Percentiles rank a stretch among this genome's conserved stretches.
Conservation (phyloP, 768 basidiomycete species). For the Myochromella boudieri region DNA sequence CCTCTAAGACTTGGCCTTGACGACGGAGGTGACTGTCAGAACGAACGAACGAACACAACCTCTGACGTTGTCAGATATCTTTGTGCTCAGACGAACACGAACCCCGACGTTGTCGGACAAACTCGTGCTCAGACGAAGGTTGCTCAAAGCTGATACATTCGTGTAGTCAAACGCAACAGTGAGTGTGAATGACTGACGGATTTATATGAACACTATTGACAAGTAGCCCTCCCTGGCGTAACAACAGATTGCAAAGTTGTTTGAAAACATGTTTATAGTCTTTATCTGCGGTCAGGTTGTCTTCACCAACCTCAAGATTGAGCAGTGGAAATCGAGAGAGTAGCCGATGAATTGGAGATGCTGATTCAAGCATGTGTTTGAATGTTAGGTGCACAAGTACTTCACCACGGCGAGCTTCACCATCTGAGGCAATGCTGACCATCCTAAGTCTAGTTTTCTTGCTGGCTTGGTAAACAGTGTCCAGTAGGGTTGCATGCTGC, state of each 20-base stretch:
- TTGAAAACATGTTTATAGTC: constrained; percentile 36
- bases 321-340: constrained; percentile 22
- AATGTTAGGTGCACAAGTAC: constrained; percentile 25
- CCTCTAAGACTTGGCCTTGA: no score
- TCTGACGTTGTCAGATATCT: no score
- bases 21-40: no score
- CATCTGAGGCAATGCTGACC: constrained; percentile 28
- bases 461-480: constrained; percentile 10
- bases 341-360: constrained; percentile 24
- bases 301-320: constrained; percentile 26
- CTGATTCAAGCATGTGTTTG: constrained; percentile 12
- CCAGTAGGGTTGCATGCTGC: constrained; percentile 20
- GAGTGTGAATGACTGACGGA: constrained; percentile 18
- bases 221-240: constrained; percentile 22
- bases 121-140: no score
- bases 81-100: no score
- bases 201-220: constrained; percentile 25
- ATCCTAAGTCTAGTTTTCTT: constrained; percentile 8
- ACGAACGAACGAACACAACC: no score
- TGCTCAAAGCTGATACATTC: no score
- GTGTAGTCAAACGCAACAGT: constrained; percentile 18
- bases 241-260: constrained; percentile 25
- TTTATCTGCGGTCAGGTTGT: constrained; percentile 35
- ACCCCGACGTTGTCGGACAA: no score
- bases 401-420: constrained; percentile 24